Base-by-base conservation (phyloP, 495 filamentous ascomycete genomes). In the Jackrogersella minutella region DNA sequence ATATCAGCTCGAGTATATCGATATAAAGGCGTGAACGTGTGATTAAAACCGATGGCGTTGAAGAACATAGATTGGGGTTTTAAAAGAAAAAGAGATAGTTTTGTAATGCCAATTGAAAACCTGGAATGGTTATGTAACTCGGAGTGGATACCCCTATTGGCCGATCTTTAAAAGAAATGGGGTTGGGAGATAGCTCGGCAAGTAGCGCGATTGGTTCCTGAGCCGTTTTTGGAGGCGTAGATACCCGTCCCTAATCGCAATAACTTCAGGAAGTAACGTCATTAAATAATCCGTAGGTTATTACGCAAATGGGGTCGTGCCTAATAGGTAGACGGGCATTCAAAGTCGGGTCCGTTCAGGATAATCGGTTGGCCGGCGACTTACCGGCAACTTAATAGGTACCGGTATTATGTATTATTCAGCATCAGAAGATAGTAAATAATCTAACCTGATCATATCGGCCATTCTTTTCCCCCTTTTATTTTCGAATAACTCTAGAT, bases 181-280 rank as follows among this genome's bases (percentile, higher is more conserved):
- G 28, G 14, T 44, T 43, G 36, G 58, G 47, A 52, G 58, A 52
- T 61, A 61, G 33, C 28, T 61, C 58, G 58, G 58, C n/a, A 39
- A 61, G 34, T 49, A 39, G 17, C 19, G 56, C 31, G 56, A 59
- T 59, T 59, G 56, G 56, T 36, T 3, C 16, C 21, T 36, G 16
- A 19, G 13, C 44, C 26, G 16, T 17, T 49, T 14, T 17, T 30
- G 3, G 7, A 30, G 26, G 3, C 7, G 7, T 30, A 30, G 26
- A 7, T 30, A 30, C 3, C 26, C 26, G 26, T 30, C 26, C 26
- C 26, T 30, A 30, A 30, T 30, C 26, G 26, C 26, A 3, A 30
- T 30, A 30, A 30, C 7, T 30, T 3, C 7, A 36, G 33, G 9
- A 36, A 36, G 33, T 36, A 36, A 11, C 33, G 33, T 36, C 33